These are phyloP conservation scores for Epichloe sibirici DNA, from an alignment of 2,329 filamentous ascomycete species.

Conservation along the genomic window DNA sequence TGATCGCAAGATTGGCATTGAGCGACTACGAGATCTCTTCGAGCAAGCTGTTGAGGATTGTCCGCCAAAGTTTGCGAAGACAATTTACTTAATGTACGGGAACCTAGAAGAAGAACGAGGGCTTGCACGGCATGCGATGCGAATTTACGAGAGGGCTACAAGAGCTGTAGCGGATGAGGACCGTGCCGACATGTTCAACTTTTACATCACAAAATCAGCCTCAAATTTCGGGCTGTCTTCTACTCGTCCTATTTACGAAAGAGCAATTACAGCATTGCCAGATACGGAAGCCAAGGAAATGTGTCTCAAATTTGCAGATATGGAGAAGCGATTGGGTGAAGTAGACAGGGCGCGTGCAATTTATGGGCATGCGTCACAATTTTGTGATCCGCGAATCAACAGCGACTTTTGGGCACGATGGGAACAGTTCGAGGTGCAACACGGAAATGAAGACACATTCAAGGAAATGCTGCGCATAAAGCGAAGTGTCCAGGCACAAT, in stretches of 20 bases:
- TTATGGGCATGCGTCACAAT: constrained; percentile 92
- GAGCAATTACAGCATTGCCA: constrained; percentile 84
- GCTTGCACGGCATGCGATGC: constrained; percentile 91
- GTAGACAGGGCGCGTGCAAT: constrained; percentile 93
- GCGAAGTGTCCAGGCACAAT: constrained; percentile 91
- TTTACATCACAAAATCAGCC: constrained; percentile 97
- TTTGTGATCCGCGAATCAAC: constrained; percentile 87
- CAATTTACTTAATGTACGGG: constrained; percentile 95
- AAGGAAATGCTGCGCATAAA: constrained; percentile 99
- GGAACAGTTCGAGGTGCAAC: constrained; percentile 94
- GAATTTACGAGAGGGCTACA: constrained; percentile 95
- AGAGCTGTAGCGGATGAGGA: constrained; percentile 91
- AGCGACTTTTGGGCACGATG: constrained; percentile 90
- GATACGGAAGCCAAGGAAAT: constrained; percentile 91
- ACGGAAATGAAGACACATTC: constrained; percentile 98
- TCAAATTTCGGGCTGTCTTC: constrained; percentile 96
- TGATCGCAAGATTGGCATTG: constrained; percentile 89
- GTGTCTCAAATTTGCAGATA: constrained; percentile 97
- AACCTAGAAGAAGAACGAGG: constrained; percentile 93
- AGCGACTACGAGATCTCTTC: constrained; percentile 85
- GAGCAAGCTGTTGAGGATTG: constrained; percentile 94
- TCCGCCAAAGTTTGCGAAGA: constrained; percentile 90
- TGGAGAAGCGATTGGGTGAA: constrained; percentile 83
- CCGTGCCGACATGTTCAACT: constrained; percentile 94
- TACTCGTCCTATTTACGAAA: constrained; percentile 89